Evolutionary conservation across 1,284 basidiomycete species (phyloP).

Genomic region (Violaceomyces palustris): DNA sequence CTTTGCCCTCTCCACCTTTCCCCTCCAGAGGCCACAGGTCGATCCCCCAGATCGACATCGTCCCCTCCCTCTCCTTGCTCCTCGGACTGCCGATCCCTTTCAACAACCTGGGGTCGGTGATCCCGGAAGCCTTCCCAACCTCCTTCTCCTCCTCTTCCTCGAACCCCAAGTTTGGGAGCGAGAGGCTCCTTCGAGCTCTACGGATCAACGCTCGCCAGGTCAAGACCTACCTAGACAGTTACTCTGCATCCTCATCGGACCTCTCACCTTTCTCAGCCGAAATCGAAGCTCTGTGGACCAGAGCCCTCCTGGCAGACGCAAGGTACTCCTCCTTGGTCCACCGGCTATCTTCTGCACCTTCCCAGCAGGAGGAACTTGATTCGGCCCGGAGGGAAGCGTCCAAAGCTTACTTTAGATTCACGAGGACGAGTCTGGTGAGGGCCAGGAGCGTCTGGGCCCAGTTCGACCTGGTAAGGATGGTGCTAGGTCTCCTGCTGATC

Average conservation of each 20-base stretch:
- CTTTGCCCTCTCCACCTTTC: conserved; percentile 34
- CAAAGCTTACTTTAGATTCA: conserved; percentile 57
- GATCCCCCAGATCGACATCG: conserved; percentile 88
- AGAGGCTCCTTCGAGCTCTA: conserved; percentile 62
- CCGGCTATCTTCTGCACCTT: conserved; percentile 13
- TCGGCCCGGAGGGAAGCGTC: conserved; percentile 13
- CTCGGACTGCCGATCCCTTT: conserved; percentile 90
- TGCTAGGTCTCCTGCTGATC: conserved; percentile 59
- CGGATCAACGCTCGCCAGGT: conserved; percentile 74
- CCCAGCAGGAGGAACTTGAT: conserved; percentile 6
- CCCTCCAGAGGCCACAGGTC: conserved; percentile 58
- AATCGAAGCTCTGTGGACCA: conserved; percentile 31
- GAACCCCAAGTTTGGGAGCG: conserved; percentile 1
- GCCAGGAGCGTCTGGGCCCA: conserved; percentile 90
- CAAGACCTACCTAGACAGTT: conserved; percentile 69
- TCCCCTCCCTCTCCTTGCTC: conserved; percentile 83
- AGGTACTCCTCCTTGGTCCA: conserved; percentile 14
- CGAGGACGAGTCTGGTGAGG: conserved; percentile 63
- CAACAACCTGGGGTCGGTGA: conserved; percentile 85
- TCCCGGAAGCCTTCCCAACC: conserved; percentile 75
- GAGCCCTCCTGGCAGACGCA: conserved; percentile 34
- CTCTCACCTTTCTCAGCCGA: conserved; percentile 55
- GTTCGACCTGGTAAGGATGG: conserved; percentile 77
- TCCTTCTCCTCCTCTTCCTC: background rate
- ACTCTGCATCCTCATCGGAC: conserved; percentile 65